Evolutionary conservation across 2,329 filamentous ascomycete genomes (phyloP).

Genomic region (Fusarium sp.): DNA sequence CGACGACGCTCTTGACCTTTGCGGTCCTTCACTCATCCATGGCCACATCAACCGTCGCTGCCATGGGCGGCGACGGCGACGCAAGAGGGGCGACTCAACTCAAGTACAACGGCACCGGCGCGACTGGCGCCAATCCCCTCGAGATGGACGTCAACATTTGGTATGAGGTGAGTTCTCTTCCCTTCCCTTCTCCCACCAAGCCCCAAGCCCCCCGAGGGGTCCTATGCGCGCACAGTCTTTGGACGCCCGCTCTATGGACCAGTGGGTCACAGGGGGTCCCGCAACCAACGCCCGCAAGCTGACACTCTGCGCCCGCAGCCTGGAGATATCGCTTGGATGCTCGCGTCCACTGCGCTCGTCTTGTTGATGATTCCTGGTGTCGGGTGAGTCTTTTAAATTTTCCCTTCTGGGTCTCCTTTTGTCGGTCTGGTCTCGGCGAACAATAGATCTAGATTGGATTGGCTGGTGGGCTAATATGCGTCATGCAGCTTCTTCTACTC

Average conservation of each 20-base stretch:
- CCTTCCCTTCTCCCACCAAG: not conserved
- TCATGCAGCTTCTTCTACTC: conserved; percentile 83
- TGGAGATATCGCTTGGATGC: conserved; percentile 88
- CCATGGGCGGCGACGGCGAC: conserved; percentile 50
- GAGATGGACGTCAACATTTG: conserved; percentile 79
- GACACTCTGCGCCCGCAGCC: conserved; percentile 56
- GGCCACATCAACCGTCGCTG: conserved; percentile 20
- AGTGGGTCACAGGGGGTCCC: conserved; percentile 25
- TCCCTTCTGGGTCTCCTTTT: not conserved
- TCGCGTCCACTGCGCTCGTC: conserved; percentile 83
- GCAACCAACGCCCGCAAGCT: conserved; percentile 37
- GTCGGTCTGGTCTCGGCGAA: not conserved
- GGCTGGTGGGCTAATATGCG: not conserved
- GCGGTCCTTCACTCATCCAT: conserved; percentile 23
- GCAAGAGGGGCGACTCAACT: conserved; percentile 55
- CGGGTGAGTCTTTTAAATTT: conserved; percentile 59
- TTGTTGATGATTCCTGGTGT: conserved; percentile 94
- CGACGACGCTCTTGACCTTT: not conserved
- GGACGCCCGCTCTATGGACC: not conserved
- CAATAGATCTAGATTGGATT: not conserved
- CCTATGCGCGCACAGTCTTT: not conserved
- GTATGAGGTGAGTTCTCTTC: conserved; percentile 69
- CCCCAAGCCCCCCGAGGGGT: not conserved
- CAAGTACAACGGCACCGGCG: conserved; percentile 72
- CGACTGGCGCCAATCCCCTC: conserved; percentile 75